Percentiles rank a stretch among this genome's conserved stretches.
Conservation (phyloP, 345 rosid genomes). For the Camelina laxa region DNA sequence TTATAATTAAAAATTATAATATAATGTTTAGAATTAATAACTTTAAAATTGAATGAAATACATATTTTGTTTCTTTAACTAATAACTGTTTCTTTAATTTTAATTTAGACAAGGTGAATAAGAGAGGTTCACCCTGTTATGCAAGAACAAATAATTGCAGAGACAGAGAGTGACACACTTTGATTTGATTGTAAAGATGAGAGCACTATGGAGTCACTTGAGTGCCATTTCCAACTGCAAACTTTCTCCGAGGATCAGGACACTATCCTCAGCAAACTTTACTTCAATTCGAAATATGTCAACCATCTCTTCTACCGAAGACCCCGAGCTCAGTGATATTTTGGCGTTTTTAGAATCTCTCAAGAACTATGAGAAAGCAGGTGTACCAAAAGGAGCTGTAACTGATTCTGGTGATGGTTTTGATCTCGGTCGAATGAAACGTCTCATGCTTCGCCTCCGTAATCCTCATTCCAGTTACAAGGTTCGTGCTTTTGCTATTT, state of each 20-base stretch:
- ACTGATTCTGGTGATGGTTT: slow-evolving; percentile 86
- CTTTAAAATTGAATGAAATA: too few relatives aligned
- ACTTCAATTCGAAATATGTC: slow-evolving; percentile 39
- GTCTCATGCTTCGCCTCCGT: slow-evolving; percentile 73
- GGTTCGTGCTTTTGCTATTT: slow-evolving; percentile 46
- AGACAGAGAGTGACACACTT: too few relatives aligned
- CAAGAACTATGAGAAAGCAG: slow-evolving; percentile 84
- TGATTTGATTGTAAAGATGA: slow-evolving; percentile 23
- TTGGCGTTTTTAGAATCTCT: slow-evolving; percentile 72
- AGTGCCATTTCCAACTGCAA: slow-evolving; percentile 12
- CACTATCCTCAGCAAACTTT: background rate
- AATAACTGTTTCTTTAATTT: too few relatives aligned
- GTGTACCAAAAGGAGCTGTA: slow-evolving; percentile 85
- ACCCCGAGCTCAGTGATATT: slow-evolving; percentile 62
- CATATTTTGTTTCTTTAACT: too few relatives aligned
- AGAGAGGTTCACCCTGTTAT: too few relatives aligned
- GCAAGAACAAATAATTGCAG: too few relatives aligned
- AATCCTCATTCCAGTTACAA: slow-evolving; percentile 79
- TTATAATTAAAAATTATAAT: too few relatives aligned
- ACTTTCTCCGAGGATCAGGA: slow-evolving; percentile 12
- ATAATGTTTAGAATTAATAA: too few relatives aligned
- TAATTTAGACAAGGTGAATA: too few relatives aligned
- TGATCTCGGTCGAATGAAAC: slow-evolving; percentile 80
- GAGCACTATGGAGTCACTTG: slow-evolving; percentile 29
- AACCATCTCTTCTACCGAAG: slow-evolving; percentile 39